These are phyloP conservation scores for Cephaloascus albidus DNA, from an alignment of 805 yeast species.

Conservation along the genomic window DNA sequence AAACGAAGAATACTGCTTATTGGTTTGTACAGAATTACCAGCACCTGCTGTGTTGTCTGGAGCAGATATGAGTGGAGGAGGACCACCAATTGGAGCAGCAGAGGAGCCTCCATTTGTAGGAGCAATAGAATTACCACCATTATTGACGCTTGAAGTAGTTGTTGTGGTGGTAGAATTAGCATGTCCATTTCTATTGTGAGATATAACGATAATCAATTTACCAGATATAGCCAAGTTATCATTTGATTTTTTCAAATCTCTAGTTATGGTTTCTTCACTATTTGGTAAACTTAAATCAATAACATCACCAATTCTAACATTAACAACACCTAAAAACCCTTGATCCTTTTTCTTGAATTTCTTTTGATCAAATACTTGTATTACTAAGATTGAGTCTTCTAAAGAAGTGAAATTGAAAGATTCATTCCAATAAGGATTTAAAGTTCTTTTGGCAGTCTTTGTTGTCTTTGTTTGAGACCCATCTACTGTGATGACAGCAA, in stretches of 20 bases:
- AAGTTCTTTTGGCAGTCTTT: conserved; percentile 83
- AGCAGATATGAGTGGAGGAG: conserved; percentile 4
- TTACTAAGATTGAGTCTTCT: conserved; percentile 77
- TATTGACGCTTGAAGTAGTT: background rate
- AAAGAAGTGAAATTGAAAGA: conserved; percentile 68
- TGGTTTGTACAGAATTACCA: conserved; percentile 8
- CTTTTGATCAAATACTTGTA: conserved; percentile 94
- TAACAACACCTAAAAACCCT: conserved; percentile 95
- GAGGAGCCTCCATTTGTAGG: conserved; percentile 2
- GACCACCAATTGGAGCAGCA: background rate
- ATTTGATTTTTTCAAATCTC: conserved; percentile 85
- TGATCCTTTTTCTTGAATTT: conserved; percentile 98
- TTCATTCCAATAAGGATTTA: conserved; percentile 98
- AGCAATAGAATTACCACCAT: conserved; percentile 2
- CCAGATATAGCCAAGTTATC: conserved; percentile 93
- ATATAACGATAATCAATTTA: conserved; percentile 69
- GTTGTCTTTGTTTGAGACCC: conserved; percentile 96
- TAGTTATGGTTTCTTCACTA: conserved; percentile 79
- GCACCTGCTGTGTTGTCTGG: conserved; percentile 5
- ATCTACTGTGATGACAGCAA: conserved; percentile 95
- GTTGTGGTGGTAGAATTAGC: background rate
- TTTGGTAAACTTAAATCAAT: conserved; percentile 48
- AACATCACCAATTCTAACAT: conserved; percentile 82
- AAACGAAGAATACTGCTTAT: conserved; percentile 79
- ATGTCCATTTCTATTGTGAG: conserved; percentile 26